phyloP scores from a whole-genome alignment of 306 rosid species.

The Echinosophora koreensis region DNA sequence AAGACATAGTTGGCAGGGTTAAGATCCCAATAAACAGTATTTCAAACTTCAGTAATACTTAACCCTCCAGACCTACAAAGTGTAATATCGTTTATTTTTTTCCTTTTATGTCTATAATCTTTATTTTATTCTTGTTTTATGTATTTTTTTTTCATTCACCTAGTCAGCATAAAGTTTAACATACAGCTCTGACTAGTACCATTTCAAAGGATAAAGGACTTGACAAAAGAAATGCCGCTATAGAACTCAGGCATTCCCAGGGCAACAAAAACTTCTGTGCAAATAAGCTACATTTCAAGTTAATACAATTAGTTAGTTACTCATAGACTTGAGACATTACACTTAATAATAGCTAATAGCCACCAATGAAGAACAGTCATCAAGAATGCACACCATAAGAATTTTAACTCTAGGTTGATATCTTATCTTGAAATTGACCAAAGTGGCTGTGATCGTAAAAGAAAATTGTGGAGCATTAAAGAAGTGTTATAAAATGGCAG shows the following conservation, averaged over 20 bases:
- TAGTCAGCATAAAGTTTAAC: background rate
- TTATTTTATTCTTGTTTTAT: background rate
- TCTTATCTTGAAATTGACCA: background rate
- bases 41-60: background rate
- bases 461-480: too few relatives aligned
- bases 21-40: background rate
- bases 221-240: background rate
- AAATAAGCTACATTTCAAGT: background rate
- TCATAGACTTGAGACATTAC: too few relatives aligned
- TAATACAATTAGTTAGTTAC: background rate
- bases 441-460: too few relatives aligned
- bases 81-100: background rate
- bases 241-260: background rate
- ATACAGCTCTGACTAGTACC: background rate
- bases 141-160: background rate
- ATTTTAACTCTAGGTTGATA: too few relatives aligned
- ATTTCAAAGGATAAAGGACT: background rate
- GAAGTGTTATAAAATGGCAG: too few relatives aligned
- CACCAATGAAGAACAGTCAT: background rate
- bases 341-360: background rate
- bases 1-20: background rate
- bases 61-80: background rate
- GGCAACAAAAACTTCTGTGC: background rate
- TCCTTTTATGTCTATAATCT: background rate
- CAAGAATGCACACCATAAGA: background rate